A percentile compares a stretch with the other conserved stretches of the same genome.
phyloP scores from a whole-genome alignment of 345 rosid species.

The Noccaea bulbosa region DNA sequence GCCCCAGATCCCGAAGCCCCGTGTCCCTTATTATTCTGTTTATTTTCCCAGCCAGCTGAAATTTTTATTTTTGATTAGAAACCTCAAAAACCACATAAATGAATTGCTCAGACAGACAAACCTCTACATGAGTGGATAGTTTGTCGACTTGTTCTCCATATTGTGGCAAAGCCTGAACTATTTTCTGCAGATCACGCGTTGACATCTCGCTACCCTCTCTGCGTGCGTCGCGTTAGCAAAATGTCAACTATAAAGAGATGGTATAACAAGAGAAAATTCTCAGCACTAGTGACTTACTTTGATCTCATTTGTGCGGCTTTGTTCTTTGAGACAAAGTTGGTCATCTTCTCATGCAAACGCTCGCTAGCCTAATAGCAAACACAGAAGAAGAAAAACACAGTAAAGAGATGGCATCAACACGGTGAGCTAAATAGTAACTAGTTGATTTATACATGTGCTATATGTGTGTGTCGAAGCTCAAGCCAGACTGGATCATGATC shows the following conservation, averaged over 20 bases:
- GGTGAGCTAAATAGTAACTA: background rate
- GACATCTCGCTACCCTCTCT: constrained; percentile 88
- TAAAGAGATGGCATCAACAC: constrained; percentile 26
- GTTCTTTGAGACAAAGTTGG: constrained; percentile 79
- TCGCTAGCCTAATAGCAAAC: constrained; percentile 77
- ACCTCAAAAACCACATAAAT: constrained; percentile 22
- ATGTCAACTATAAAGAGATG: background rate
- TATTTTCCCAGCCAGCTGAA: constrained; percentile 85
- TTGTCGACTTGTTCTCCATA: constrained; percentile 82
- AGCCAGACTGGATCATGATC: constrained; percentile 91
- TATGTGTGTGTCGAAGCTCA: constrained; percentile 91
- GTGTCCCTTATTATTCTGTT: constrained; percentile 66
- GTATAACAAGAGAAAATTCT: too few species aligned
- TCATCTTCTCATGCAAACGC: constrained; percentile 87
- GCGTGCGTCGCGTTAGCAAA: constrained; percentile 42
- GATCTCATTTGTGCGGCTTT: constrained; percentile 88
- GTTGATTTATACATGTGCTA: constrained; percentile 65
- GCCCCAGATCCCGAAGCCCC: constrained; percentile 86
- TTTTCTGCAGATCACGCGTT: constrained; percentile 88
- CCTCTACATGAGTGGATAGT: constrained; percentile 95
- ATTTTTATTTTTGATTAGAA: background rate
- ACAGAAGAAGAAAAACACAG: background rate
- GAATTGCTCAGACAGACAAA: constrained; percentile 33
- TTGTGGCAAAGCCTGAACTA: constrained; percentile 93
- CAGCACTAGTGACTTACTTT: constrained; percentile 52